Evolutionary conservation across 2,329 filamentous ascomycete genomes (phyloP), one percentile per base, ranked within the genome.

Genomic region (Cladophialophora carrionii): DNA sequence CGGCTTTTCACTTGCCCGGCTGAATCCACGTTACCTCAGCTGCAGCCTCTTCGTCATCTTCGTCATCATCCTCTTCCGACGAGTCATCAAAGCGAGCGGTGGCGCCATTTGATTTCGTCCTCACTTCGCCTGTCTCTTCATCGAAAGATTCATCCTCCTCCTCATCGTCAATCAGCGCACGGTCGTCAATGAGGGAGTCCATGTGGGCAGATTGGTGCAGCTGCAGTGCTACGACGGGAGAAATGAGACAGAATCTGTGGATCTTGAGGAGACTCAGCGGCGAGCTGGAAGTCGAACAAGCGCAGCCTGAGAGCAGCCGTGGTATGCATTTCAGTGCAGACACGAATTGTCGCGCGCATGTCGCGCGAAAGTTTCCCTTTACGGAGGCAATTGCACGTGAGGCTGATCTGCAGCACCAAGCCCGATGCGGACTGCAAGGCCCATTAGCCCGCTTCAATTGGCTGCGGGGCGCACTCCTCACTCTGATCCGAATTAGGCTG

Each of bases 1-100:
- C 17, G 48, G 10, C 37, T 43, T 17, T 43, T 51, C 20, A 32
- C 34, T 29, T 29, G 20, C 9, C 34, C 12, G 32, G 26, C 26
- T 31, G 29, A n/a, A 48, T 37, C 37, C 32, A 66, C 73, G 82
- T 72, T 80, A 95, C 90, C 77, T 87, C 89, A 71, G 87, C 86
- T 69, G 87, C 89, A 73, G 91, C 92, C 75, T 95, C 92, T 74
- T 96, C 92, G 64, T 96, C 92, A 65, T 96, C 92, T 61, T 96
- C 92, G 63, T 96, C 91, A 37, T 96, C 91, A 68, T 96, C 92
- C 74, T 96, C 92, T 72, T 96, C 92, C 72, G 91, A 96, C 0
- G 91, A 96, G 78, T 96, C 92, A 73, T 94, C 89, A 61, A 91
- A 78, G 56, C 82, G 76, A 55, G 77, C 79, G 54, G 79, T 78